phyloP scores from a whole-genome alignment of 768 basidiomycete species.

The Hypsizygus marmoreus region DNA sequence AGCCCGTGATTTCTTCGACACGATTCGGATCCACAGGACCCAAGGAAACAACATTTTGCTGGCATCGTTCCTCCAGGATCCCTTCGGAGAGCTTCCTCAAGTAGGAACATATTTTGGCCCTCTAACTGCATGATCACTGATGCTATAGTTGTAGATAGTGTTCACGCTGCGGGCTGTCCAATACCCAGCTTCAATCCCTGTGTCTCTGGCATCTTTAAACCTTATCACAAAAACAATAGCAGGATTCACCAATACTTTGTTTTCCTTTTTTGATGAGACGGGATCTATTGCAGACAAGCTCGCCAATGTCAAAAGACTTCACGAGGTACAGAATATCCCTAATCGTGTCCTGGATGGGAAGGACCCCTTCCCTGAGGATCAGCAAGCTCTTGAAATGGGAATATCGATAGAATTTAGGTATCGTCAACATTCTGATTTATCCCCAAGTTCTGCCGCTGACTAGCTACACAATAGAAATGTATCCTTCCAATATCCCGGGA shows the following conservation, averaged over 20 bases:
- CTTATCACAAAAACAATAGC: conserved; percentile 55
- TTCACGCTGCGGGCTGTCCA: conserved; percentile 66
- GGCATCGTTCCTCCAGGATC: conserved; percentile 49
- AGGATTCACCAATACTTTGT: conserved; percentile 51
- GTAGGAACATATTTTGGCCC: conserved; percentile 33
- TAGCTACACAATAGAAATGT: too few relatives aligned
- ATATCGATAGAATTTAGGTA: conserved; percentile 62
- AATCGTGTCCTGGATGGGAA: conserved; percentile 63
- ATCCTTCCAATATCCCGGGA: conserved; percentile 67
- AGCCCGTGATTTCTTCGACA: conserved; percentile 42
- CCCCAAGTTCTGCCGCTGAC: too few relatives aligned
- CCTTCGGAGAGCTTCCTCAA: conserved; percentile 62
- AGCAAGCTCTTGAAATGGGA: conserved; percentile 45
- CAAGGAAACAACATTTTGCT: conserved; percentile 28
- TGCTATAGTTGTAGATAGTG: conserved; percentile 43
- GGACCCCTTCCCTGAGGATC: conserved; percentile 50
- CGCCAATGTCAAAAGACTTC: conserved; percentile 56
- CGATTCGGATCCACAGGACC: conserved; percentile 25
- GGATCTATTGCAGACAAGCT: conserved; percentile 58
- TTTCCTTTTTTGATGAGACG: conserved; percentile 55
- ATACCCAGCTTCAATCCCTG: conserved; percentile 60
- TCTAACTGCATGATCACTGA: background rate
- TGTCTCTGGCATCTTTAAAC: conserved; percentile 64
- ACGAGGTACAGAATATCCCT: conserved; percentile 59
- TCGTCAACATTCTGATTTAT: too few relatives aligned